A percentile compares a stretch with the other conserved stretches of the same genome.
phyloP scores from a whole-genome alignment of 176 grass and related monocot species.

The Eleusine coracana region DNA sequence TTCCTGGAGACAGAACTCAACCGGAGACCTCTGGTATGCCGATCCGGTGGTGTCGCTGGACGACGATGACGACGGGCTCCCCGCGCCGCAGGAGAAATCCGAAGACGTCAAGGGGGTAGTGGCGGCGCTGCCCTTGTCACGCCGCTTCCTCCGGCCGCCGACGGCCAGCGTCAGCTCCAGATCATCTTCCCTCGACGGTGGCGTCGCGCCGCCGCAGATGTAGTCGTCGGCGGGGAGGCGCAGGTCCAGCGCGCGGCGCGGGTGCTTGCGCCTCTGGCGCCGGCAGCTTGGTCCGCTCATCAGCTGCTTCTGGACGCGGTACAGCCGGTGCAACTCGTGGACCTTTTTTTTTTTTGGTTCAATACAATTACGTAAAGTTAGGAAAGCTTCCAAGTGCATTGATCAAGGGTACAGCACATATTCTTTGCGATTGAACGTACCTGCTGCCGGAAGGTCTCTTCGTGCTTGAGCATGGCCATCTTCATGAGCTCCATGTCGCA shows the following conservation, averaged over 20 bases:
- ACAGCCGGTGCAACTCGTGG: conserved; percentile 69
- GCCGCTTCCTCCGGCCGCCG: conserved; percentile 29
- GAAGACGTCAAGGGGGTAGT: background rate
- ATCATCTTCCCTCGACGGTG: background rate
- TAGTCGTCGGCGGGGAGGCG: conserved; percentile 47
- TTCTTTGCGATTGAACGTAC: conserved; percentile 20
- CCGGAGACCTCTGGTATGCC: conserved; percentile 3
- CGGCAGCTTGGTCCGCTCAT: conserved; percentile 49
- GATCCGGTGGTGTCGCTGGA: background rate
- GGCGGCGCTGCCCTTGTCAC: background rate
- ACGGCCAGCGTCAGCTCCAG: conserved; percentile 68
- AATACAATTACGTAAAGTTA: background rate
- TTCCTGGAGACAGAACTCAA: conserved; percentile 38
- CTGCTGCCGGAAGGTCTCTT: conserved; percentile 74
- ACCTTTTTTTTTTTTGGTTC: conserved; percentile 17
- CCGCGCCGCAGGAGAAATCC: conserved; percentile 37
- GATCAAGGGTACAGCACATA: too few species aligned
- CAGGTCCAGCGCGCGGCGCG: conserved; percentile 40
- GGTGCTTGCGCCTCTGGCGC: conserved; percentile 44
- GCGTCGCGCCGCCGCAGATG: background rate
- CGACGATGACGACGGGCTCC: conserved; percentile 31
- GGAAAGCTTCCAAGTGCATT: background rate
- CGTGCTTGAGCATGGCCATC: conserved; percentile 78
- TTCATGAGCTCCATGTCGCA: conserved; percentile 75
- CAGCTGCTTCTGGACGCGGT: conserved; percentile 71